Conservation (phyloP, 108 stramenopile genomes). For the Epipyxis sp. region DNA sequence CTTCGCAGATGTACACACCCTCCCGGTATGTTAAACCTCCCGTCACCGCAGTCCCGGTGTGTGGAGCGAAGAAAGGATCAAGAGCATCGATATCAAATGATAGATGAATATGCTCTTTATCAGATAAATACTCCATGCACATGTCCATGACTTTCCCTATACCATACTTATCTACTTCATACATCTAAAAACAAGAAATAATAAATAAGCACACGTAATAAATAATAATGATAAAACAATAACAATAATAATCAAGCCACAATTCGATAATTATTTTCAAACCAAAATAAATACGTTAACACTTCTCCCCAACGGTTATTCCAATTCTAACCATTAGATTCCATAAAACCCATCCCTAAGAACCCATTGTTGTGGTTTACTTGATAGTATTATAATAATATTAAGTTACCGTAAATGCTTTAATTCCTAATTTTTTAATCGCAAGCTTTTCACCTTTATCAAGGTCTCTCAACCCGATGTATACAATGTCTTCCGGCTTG, state of each 20-base stretch:
- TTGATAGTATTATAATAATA: too few relatives aligned
- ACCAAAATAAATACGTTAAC: slow-evolving; percentile 11
- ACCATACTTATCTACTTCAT: slow-evolving; percentile 86
- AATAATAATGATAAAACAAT: not conserved
- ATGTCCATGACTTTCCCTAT: slow-evolving; percentile 91
- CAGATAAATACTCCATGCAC: slow-evolving; percentile 77
- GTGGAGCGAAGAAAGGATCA: slow-evolving; percentile 90
- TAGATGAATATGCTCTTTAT: slow-evolving; percentile 59
- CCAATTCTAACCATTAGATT: too few relatives aligned
- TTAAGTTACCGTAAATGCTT: slow-evolving; percentile 54
- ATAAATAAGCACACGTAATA: not conserved
- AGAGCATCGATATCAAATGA: slow-evolving; percentile 96
- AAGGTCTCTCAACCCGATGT: slow-evolving; percentile 92
- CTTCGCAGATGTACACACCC: slow-evolving; percentile 91
- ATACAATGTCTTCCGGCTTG: slow-evolving; percentile 69
- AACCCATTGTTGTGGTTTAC: too few relatives aligned
- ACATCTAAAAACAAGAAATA: slow-evolving; percentile 69
- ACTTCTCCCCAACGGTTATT: too few relatives aligned
- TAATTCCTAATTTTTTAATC: slow-evolving; percentile 72
- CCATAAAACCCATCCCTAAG: too few relatives aligned
- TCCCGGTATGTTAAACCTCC: slow-evolving; percentile 97
- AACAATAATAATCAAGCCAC: slow-evolving; percentile 40
- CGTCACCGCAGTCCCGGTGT: slow-evolving; percentile 92
- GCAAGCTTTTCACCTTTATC: slow-evolving; percentile 74
- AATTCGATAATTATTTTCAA: slow-evolving; percentile 13